Evolutionary conservation across 305 asterid species (phyloP).

Genomic region (Fraxinus albicans): DNA sequence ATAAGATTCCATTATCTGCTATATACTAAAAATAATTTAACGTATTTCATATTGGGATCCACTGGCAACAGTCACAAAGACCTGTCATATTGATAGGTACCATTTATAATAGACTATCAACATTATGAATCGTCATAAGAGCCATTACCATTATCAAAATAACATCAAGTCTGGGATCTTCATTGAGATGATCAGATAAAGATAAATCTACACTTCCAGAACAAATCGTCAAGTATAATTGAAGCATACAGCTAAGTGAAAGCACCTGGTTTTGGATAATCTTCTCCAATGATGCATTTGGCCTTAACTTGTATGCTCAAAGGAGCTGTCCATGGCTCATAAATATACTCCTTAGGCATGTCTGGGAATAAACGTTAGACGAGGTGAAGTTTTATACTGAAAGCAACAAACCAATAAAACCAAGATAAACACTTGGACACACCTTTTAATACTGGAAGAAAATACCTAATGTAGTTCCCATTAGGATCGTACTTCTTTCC

Average conservation of each 20-base stretch:
- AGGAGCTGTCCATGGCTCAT: slow-evolving; percentile 97
- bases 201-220: background rate
- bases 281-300: slow-evolving; percentile 79
- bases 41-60: background rate
- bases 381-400: slow-evolving; percentile 1
- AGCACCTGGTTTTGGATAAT: slow-evolving; percentile 94
- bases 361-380: slow-evolving; percentile 40
- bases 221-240: background rate
- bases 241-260: background rate
- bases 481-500: slow-evolving; percentile 89
- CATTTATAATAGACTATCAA: background rate
- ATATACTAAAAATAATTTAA: background rate
- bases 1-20: background rate
- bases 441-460: slow-evolving; percentile 88
- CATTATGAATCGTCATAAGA: background rate
- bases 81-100: background rate
- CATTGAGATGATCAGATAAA: background rate
- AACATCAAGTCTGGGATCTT: background rate
- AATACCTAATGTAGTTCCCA: slow-evolving; percentile 78
- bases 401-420: slow-evolving; percentile 21
- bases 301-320: slow-evolving; percentile 71
- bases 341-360: slow-evolving; percentile 94
- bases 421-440: slow-evolving; percentile 19
- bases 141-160: background rate
- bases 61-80: background rate